Conservation (phyloP, 1,139 yeast species). For the Yamadazyma epiphylla region DNA sequence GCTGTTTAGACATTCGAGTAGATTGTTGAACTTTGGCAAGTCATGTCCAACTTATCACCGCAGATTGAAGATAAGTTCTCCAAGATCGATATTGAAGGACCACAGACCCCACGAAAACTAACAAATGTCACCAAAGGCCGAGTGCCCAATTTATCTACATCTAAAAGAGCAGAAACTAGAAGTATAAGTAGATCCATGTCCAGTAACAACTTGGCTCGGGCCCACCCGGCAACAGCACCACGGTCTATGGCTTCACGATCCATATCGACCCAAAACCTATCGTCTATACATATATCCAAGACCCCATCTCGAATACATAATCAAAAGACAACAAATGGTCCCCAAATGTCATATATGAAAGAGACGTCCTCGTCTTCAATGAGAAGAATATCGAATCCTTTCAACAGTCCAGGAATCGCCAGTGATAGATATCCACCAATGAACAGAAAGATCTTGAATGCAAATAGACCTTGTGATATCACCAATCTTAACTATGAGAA, state of each 20-base stretch:
- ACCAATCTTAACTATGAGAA: slow-evolving; percentile 9
- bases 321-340: slow-evolving; percentile 1
- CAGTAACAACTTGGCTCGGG: slow-evolving; percentile 4
- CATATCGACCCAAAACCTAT: too few species aligned
- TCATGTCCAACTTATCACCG: slow-evolving; percentile 6
- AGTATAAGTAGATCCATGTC: slow-evolving; percentile 9
- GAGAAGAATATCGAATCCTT: slow-evolving; percentile 10
- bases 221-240: too few species aligned
- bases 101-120: neutral
- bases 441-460: slow-evolving; percentile 1
- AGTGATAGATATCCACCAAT: neutral
- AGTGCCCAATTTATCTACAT: slow-evolving; percentile 12
- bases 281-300: too few species aligned
- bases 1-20: too few species aligned
- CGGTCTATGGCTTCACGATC: too few species aligned
- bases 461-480: slow-evolving; percentile 9
- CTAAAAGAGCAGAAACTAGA: slow-evolving; percentile 13
- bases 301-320: too few species aligned
- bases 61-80: slow-evolving; percentile 13
- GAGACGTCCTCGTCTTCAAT: slow-evolving; percentile 13
- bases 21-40: too few species aligned
- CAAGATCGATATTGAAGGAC: slow-evolving; percentile 8
- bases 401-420: slow-evolving; percentile 3
- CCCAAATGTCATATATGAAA: slow-evolving; percentile 15
- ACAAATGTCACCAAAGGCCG: slow-evolving; percentile 7